Conservation (phyloP, 495 filamentous ascomycete species). For the Glutinoglossum americanum region DNA sequence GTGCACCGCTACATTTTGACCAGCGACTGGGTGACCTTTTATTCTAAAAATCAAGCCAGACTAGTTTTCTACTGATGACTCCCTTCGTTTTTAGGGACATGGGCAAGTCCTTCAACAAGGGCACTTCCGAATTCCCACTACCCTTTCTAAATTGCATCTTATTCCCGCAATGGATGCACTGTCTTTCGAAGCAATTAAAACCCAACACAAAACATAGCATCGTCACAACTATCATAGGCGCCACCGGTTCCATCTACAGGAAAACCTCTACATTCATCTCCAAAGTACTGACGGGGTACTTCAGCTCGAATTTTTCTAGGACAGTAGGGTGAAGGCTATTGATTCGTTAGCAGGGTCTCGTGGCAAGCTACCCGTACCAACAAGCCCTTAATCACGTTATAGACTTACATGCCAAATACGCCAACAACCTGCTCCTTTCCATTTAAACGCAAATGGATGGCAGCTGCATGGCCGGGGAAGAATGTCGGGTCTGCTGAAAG, state of each 20-base stretch:
- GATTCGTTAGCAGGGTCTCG: slow-evolving; percentile 1
- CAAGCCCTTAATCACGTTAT: slow-evolving; percentile 4
- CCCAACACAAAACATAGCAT: neutral
- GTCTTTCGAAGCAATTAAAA: neutral
- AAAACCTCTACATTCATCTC: slow-evolving; percentile 93
- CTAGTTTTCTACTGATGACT: too few relatives aligned
- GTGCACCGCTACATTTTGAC: neutral
- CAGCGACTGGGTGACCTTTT: too few relatives aligned
- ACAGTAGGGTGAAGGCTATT: slow-evolving; percentile 57
- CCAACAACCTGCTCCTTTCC: slow-evolving; percentile 57
- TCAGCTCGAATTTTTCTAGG: slow-evolving; percentile 81
- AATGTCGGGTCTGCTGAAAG: slow-evolving; percentile 50
- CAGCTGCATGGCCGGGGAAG: slow-evolving; percentile 74
- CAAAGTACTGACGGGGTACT: slow-evolving; percentile 82
- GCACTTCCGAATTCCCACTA: neutral
- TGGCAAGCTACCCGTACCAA: neutral
- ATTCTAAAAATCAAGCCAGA: neutral
- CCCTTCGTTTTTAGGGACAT: neutral
- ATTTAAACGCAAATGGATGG: slow-evolving; percentile 47
- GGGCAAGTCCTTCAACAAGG: neutral
- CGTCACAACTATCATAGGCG: neutral
- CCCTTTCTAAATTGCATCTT: neutral
- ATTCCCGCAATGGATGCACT: neutral
- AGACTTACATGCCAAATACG: slow-evolving; percentile 49
- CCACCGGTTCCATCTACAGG: slow-evolving; percentile 29